Conservation (phyloP, 192 early-diverging fungal genomes). For the Phlyctochytrium planicorne region DNA sequence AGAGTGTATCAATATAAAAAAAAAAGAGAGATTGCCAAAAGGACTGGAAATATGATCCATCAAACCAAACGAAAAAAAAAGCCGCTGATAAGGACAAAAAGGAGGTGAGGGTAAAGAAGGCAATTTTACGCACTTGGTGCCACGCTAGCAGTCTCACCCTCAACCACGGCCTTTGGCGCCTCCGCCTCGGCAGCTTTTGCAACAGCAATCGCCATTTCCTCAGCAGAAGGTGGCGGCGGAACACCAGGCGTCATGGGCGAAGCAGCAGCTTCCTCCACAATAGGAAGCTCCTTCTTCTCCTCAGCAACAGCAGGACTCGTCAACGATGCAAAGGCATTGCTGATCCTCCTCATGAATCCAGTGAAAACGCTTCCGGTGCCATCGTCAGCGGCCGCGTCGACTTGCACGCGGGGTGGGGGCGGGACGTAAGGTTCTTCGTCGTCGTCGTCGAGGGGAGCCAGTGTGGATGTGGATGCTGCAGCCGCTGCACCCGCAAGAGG, state of each 20-base stretch:
- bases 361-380: background rate
- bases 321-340: constrained; percentile 2
- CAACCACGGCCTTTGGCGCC: background rate
- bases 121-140: too few species aligned
- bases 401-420: background rate
- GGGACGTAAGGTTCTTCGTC: constrained; percentile 3
- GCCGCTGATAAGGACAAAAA: too few species aligned
- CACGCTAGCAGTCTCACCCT: too few species aligned
- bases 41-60: too few species aligned
- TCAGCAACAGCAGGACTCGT: background rate
- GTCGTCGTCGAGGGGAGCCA: background rate
- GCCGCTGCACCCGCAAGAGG: background rate
- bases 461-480: background rate
- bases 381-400: background rate
- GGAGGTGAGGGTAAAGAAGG: too few species aligned
- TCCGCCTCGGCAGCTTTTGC: background rate
- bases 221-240: background rate
- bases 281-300: background rate
- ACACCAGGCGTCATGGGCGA: background rate
- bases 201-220: background rate
- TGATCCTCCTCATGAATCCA: background rate
- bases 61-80: too few species aligned
- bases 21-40: too few species aligned
- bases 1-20: too few species aligned
- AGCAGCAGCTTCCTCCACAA: background rate